Evolutionary conservation across 2,329 filamentous ascomycete species (phyloP), one percentile per base, ranked within the genome.

Genomic region (Didymella sp.): DNA sequence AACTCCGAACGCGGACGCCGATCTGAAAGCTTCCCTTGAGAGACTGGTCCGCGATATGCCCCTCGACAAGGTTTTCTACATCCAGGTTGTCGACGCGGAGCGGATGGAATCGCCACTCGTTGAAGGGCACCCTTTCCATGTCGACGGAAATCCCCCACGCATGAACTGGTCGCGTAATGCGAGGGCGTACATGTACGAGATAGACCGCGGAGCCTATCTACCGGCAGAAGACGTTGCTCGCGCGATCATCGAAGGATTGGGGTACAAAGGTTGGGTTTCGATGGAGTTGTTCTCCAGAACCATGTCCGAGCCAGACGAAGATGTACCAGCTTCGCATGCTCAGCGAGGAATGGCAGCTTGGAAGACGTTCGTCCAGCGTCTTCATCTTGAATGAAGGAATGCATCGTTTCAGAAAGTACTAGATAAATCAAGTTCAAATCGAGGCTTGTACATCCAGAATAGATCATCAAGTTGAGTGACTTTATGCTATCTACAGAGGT

Each of bases 221-320:
- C 45, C 45, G n/a, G 35, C 15, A 15, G 45, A 48, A 19, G 45
- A 48, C n/a, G 33, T 48, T 22, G 45, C 45, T 19, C 31, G 45
- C 12, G 33, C 51, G 19, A 48, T 55, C 24, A 43, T 55, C 11
- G 35, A 55, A n/a, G 51, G 40, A 9, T 24, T 55, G 37, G 44
- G 44, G 15, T 55, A 55, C 27, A 44, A 49, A 21, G 51, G 51
- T 17, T 55, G 40, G 35, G 38, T 55, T n/a, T 55, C 51, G 15
- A 55, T 55, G 51, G 51, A 55, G 24, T 28, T 55, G 35, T 55
- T 55, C 19, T 55, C 51, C 4, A 48, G 51, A 33, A 55, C 51
- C 3, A 55, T 55, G 51, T 55, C 51, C 21, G 51, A 55, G 24
- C 17, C 19, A 9, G 51, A 37, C 22, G 44, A 55, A 8, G 17